Evolutionary conservation across 225 moss, liverwort and hornwort genomes (phyloP).

Genomic region (Rhytidiadelphus loreus): DNA sequence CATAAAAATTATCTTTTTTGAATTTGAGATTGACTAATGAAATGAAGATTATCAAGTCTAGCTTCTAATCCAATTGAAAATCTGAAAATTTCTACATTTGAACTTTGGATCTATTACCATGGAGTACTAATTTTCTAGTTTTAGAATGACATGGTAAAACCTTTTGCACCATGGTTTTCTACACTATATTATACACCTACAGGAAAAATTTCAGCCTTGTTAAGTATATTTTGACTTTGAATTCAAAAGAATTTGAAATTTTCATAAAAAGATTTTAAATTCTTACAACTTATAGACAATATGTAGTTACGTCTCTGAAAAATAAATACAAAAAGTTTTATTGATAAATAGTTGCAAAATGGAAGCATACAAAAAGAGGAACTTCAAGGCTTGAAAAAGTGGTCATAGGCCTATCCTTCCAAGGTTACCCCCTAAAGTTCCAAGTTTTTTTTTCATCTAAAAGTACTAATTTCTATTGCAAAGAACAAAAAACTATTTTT

Average conservation of each 20-base stretch:
- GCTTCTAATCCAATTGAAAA: too few relatives aligned
- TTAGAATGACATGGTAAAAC: background rate
- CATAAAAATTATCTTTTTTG: too few relatives aligned
- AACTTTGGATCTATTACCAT: background rate
- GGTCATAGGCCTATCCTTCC: rapidly evolving
- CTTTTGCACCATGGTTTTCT: background rate
- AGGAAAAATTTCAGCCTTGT: background rate
- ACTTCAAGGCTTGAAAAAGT: background rate
- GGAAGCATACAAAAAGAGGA: rapidly evolving
- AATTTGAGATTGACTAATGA: too few relatives aligned
- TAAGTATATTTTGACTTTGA: background rate
- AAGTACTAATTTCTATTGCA: background rate
- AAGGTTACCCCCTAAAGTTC: rapidly evolving
- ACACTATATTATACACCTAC: background rate
- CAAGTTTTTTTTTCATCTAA: background rate
- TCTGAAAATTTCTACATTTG: background rate
- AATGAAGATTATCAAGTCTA: too few relatives aligned
- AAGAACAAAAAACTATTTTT: background rate
- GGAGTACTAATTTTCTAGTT: background rate
- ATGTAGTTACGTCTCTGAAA: background rate
- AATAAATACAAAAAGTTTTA: background rate
- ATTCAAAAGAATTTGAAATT: background rate
- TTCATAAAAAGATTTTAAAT: background rate
- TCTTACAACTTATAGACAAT: background rate
- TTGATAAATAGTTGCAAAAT: background rate